phyloP scores from a whole-genome alignment of 306 rosid species.

The cucumber (Cucumis sativus) region Cucumber_9930_V3 NC_026657.2:32629001-32629500 shows the following conservation, averaged over 20 bases:
- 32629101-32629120: conserved; percentile 95
- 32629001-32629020: conserved; percentile 78
- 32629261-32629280: not conserved
- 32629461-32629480: not conserved
- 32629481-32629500: not conserved
- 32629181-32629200: conserved; percentile 50
- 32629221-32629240: not conserved
- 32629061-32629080: conserved; percentile 72
- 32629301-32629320: not conserved
- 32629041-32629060: conserved; percentile 85
- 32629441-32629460: not conserved
- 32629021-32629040: conserved; percentile 88
- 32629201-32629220: not conserved
- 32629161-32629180: conserved; percentile 85
- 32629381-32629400: not conserved
- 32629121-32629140: conserved; percentile 87
- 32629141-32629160: conserved; percentile 93
- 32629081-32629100: conserved; percentile 93
- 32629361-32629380: not conserved
- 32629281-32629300: not conserved
- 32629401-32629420: not conserved
- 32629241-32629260: not conserved
- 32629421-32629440: not conserved
- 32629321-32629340: not conserved
- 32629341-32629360: not conserved